phyloP scores from a whole-genome alignment of 2,329 filamentous ascomycete species.

The Fusarium liriodendri region DNA sequence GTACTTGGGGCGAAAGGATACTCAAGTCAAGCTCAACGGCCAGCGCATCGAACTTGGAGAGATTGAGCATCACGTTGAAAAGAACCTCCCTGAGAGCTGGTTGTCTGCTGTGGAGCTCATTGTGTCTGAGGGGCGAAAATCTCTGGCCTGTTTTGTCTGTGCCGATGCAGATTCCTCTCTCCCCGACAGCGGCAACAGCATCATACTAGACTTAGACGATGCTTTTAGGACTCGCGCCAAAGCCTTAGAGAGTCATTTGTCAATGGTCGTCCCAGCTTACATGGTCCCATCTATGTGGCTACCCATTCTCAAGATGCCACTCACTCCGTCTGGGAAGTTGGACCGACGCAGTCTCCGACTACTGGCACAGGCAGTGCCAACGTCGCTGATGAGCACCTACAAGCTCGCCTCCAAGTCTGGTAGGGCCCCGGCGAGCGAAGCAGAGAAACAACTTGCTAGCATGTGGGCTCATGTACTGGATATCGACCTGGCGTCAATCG shows the following conservation, averaged over 20 bases:
- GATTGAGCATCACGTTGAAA: conserved; percentile 56
- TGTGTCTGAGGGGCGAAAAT: conserved; percentile 18
- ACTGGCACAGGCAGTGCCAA: conserved; percentile 12
- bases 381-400: conserved; percentile 1
- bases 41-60: conserved; percentile 64
- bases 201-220: background rate
- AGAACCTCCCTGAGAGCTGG: conserved; percentile 5
- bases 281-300: conserved; percentile 58
- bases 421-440: conserved; percentile 49
- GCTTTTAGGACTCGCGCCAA: conserved; percentile 11
- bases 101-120: conserved; percentile 37
- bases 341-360: conserved; percentile 52
- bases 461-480: conserved; percentile 31
- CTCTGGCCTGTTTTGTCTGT: conserved; percentile 36
- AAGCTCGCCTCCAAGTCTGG: conserved; percentile 33
- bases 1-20: conserved; percentile 65
- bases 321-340: conserved; percentile 56
- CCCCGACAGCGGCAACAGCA: background rate
- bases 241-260: background rate
- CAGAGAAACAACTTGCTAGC: conserved; percentile 11
- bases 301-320: conserved; percentile 54
- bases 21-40: conserved; percentile 69
- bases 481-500: conserved; percentile 10
- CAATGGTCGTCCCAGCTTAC: conserved; percentile 42
- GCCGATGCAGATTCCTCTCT: conserved; percentile 2